Conservation (phyloP, 768 basidiomycete genomes). For the Kwoniella botswanensis region DNA sequence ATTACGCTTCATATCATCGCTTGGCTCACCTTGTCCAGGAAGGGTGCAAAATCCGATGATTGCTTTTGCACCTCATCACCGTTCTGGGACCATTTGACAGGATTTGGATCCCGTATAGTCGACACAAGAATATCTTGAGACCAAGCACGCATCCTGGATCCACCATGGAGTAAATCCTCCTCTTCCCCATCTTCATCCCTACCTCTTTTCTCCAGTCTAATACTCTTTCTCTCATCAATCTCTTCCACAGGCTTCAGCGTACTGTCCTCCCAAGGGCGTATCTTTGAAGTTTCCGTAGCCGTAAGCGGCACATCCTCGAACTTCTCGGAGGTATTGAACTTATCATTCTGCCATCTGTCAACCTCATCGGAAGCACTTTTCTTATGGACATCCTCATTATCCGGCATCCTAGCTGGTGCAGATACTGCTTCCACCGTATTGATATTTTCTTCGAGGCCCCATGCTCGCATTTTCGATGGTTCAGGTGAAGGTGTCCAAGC, state of each 20-base stretch:
- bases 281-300: not conserved
- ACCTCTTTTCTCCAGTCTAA: not conserved
- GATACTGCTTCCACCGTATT: not conserved
- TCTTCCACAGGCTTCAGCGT: not conserved
- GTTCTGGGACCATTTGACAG: not conserved
- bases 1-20: not conserved
- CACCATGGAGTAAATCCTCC: not conserved
- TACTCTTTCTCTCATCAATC: not conserved
- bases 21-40: not conserved
- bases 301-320: conserved; percentile 6
- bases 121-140: not conserved
- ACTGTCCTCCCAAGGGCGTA: not conserved
- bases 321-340: not conserved
- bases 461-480: conserved; percentile 21
- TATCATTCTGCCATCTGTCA: conserved; percentile 9
- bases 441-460: conserved; percentile 8
- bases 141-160: conserved; percentile 6
- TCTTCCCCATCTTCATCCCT: not conserved
- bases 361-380: not conserved
- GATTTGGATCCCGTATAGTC: not conserved
- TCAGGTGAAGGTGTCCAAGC: conserved; percentile 1
- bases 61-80: not conserved
- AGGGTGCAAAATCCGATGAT: not conserved
- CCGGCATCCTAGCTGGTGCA: not conserved
- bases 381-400: not conserved